Evolutionary conservation across 2,329 filamentous ascomycete genomes (phyloP).

Genomic region (Talaromyces sp.): DNA sequence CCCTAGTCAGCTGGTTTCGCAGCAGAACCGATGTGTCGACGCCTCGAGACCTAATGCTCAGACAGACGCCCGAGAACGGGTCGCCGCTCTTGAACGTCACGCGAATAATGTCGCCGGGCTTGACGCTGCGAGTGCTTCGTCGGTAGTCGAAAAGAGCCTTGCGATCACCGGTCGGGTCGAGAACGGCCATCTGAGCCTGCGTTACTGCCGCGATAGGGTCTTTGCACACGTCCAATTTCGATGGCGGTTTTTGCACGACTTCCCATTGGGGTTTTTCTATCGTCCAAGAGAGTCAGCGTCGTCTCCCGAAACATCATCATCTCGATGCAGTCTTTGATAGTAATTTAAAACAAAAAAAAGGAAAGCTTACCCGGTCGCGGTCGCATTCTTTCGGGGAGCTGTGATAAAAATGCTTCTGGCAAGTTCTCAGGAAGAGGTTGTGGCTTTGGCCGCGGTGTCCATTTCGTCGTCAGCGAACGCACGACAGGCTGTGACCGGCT

Average conservation of each 20-base stretch:
- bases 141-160: slow-evolving; percentile 70
- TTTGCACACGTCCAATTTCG: slow-evolving; percentile 32
- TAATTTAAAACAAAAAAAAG: neutral
- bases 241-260: slow-evolving; percentile 45
- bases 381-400: slow-evolving; percentile 33
- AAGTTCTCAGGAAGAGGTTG: slow-evolving; percentile 36
- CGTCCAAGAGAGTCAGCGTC: neutral
- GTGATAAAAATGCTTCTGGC: slow-evolving; percentile 36
- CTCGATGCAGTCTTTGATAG: neutral
- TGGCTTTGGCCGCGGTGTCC: slow-evolving; percentile 37
- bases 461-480: slow-evolving; percentile 47
- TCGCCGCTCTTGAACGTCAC: slow-evolving; percentile 80
- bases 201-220: slow-evolving; percentile 66
- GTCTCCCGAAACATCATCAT: neutral
- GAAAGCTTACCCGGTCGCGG: slow-evolving; percentile 30
- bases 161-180: slow-evolving; percentile 81
- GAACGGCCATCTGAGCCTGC: slow-evolving; percentile 60
- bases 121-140: slow-evolving; percentile 69
- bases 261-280: slow-evolving; percentile 46
- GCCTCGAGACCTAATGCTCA: slow-evolving; percentile 81
- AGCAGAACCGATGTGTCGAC: slow-evolving; percentile 84
- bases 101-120: slow-evolving; percentile 84
- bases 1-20: slow-evolving; percentile 75
- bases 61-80: slow-evolving; percentile 80
- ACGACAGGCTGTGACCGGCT: slow-evolving; percentile 39